Base-by-base conservation (phyloP, 2,329 filamentous ascomycete genomes). In the Colletotrichum viniferum region DNA sequence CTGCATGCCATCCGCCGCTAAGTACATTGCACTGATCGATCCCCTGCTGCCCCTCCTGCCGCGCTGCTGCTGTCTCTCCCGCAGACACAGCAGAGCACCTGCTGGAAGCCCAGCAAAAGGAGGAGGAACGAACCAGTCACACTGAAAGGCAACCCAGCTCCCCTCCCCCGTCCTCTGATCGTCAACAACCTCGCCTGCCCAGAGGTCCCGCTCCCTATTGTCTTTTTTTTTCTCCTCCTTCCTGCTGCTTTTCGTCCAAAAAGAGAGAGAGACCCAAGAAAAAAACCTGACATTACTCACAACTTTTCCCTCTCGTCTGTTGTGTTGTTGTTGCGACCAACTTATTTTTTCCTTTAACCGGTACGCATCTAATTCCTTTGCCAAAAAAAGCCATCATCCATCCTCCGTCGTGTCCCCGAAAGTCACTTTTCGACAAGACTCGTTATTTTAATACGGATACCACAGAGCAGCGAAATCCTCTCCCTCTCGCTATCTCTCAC, bases 371-470 rank as follows among this genome's bases (percentile, higher is more conserved):
- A 67, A 67, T 75, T 48, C 48, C 18, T 60, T 55, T 26, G 26
- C 32, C 32, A 34, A 56, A 21, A 43, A 56, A 60, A 64, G 38
- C 65, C 38, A 36, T 43, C 30, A 43, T 26, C 38, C 28, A 43
- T 26, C 38, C 28, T 16, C 26, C 18, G 67, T 58, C 48, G 28
- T 32, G 24, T 38, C 58, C 58, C 63, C 55, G 34, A 63, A 38
- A 58, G 52, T 65, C 71, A 52, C 30, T 62, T 34, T 58, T 28
- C 52, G 14, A 60, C 34, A 61, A 61, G 55, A 32, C 72, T 24
- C 61, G 58, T 72, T 63, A 56, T 68, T 75, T 73, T 73, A 73
- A 72, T 75, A 72, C 63, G 52, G 72, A 73, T 34, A 63, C 69
- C 63, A 73, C 36, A 65, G 62, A 63, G 61, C 62, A 24, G 32